Base-by-base conservation (phyloP, 768 basidiomycete genomes). In the Hericium alpestre region DNA sequence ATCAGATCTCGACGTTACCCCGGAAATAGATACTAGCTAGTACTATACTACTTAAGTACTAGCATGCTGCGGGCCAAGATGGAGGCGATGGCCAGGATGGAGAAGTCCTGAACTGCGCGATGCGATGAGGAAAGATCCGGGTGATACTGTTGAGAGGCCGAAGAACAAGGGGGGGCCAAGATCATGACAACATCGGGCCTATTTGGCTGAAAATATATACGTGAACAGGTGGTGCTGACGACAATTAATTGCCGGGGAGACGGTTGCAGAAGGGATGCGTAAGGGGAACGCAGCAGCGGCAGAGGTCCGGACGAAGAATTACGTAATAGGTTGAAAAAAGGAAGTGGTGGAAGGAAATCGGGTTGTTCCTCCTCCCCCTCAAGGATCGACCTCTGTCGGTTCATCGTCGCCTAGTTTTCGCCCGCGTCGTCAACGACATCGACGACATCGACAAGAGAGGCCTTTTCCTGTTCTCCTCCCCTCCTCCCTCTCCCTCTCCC, bases 381-480 rank as follows among this genome's bases (percentile, higher is more conserved):
- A 60, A 63, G 75, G 74, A 75, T 76, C 74, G 74, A 76, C 73
- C 69, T 53, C 61, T 56, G 63, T 66, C 63, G 61, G 58, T 56
- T 22, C 43, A 46, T 46, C 43, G 22, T 22, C 71, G 55, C 59
- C 62, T 64, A 58, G 59, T 74, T 74, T 73, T 74, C 64, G 68
- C 66, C 63, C 63, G 66, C 66, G 61, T 69, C 70, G 64, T 69
- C 70, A 67, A 66, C 73, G 71, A 74, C 74, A 71, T 66, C 70
- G 71, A 72, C 73, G 69, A 67, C 64, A 66, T 69, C 71, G 70
- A 66, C 58, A 63, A 64, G 71, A 67, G 68, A 69, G 69, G 62
- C 64, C 58, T 61, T 65, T 65, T 64, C 58, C 52, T 32, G 32
- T 7, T 64, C 57, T 56, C 58, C 54, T 58, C 57, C 51, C 53